Percentiles rank a stretch among this genome's conserved stretches.
These are phyloP conservation scores for Fusarium keratoplasticum DNA, from an alignment of 2,329 filamentous ascomycete species.

Conservation along the genomic window DNA sequence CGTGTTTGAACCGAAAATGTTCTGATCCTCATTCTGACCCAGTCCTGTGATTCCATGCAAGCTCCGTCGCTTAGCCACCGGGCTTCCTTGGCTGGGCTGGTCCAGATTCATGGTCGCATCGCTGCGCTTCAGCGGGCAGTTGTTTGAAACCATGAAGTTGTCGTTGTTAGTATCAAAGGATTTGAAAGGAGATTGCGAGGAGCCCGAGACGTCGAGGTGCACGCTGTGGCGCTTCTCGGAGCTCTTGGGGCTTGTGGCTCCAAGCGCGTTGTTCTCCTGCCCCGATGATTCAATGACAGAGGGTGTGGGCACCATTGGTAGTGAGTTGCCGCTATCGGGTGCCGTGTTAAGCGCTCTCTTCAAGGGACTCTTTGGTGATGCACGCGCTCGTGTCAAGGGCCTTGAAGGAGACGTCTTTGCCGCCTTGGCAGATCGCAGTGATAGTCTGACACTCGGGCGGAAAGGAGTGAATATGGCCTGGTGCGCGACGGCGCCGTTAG, in stretches of 20 bases:
- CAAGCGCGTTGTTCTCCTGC: conserved; percentile 56
- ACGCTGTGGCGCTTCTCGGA: conserved; percentile 67
- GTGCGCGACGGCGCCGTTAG: conserved; percentile 46
- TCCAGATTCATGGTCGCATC: conserved; percentile 92
- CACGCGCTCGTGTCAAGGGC: conserved; percentile 70
- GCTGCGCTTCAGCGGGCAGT: conserved; percentile 90
- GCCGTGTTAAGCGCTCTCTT: conserved; percentile 80
- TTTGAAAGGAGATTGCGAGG: conserved; percentile 63
- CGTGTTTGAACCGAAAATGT: conserved; percentile 76
- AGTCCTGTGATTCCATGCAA: conserved; percentile 79
- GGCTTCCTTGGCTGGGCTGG: conserved; percentile 81
- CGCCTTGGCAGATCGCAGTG: conserved; percentile 71
- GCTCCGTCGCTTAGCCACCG: conserved; percentile 91
- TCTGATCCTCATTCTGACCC: conserved; percentile 69
- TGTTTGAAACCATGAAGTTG: conserved; percentile 51
- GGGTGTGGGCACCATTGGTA: conserved; percentile 56
- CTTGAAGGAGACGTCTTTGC: conserved; percentile 67
- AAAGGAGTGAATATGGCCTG: conserved; percentile 72
- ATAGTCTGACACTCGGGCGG: conserved; percentile 74
- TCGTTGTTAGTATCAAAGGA: conserved; percentile 59
- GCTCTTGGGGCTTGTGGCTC: conserved; percentile 50
- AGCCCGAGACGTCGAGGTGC: conserved; percentile 67
- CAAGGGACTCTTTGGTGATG: conserved; percentile 83
- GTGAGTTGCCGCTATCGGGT: conserved; percentile 76
- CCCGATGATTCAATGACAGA: conserved; percentile 54